Percentiles rank a stretch among this genome's conserved stretches.
Evolutionary conservation across 148 eudicot species (phyloP).

Genomic region (Fagopyrum esculentum): DNA sequence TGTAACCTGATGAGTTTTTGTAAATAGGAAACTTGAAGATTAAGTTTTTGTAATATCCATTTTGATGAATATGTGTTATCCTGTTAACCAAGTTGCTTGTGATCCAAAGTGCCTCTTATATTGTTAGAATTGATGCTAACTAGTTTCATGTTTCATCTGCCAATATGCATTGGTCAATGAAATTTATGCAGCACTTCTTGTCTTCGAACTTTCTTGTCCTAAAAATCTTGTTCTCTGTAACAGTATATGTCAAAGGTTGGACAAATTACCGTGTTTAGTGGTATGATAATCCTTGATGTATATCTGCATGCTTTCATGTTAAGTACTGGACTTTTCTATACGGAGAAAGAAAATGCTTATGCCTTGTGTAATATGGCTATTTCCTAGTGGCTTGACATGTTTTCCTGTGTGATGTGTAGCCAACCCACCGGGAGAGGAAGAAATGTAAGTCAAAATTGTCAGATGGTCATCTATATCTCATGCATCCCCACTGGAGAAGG

Average conservation of each 20-base stretch:
- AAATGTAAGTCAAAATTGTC: constrained; percentile 56
- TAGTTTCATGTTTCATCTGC: not conserved
- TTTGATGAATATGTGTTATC: not conserved
- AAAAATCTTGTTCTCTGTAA: not conserved
- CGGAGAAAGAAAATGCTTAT: not conserved
- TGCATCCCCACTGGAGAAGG: constrained; percentile 4
- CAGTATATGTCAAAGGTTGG: not conserved
- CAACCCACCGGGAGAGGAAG: constrained; percentile 80
- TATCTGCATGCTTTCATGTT: not conserved
- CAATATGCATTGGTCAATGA: not conserved
- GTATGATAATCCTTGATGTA: not conserved
- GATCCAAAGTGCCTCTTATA: not conserved
- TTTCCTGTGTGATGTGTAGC: constrained; percentile 29
- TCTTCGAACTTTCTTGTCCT: not conserved
- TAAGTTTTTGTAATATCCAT: not conserved
- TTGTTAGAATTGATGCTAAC: not conserved
- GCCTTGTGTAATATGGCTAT: not conserved
- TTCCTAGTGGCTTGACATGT: constrained; percentile 4
- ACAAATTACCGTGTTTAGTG: not conserved
- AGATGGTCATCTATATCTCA: constrained; percentile 64
- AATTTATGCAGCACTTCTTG: not conserved
- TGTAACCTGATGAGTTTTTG: not conserved
- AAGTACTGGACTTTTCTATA: not conserved
- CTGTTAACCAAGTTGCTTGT: not conserved
- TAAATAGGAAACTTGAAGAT: not conserved